These are phyloP conservation scores for Jimgerdemannia lactiflua DNA, from an alignment of 192 early-diverging fungal species.

Conservation along the genomic window DNA sequence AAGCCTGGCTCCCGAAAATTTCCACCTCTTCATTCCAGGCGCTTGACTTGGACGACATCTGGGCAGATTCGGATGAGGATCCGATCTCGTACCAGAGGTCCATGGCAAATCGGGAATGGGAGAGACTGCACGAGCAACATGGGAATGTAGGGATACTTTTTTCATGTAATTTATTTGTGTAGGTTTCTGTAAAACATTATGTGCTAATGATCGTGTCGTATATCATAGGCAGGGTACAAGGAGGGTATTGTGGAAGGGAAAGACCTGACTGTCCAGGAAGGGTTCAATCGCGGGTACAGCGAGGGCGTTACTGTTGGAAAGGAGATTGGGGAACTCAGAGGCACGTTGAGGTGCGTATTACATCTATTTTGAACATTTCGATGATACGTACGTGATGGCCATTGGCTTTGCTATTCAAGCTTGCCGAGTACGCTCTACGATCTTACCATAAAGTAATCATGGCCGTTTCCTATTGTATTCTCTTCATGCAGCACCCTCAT, in stretches of 20 bases:
- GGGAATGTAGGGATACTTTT: conserved; percentile 46
- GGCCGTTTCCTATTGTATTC: too few relatives aligned
- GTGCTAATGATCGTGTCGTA: not conserved
- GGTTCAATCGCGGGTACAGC: conserved; percentile 61
- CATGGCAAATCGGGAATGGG: conserved; percentile 61
- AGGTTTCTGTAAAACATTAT: not conserved
- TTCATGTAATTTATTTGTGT: not conserved
- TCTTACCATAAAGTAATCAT: too few relatives aligned
- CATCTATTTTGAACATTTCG: not conserved
- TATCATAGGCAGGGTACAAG: conserved; percentile 57
- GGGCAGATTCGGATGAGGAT: conserved; percentile 42
- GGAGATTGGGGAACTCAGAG: conserved; percentile 49
- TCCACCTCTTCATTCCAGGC: too few relatives aligned
- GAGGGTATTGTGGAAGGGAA: conserved; percentile 66
- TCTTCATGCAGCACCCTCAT: not conserved
- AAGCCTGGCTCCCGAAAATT: too few relatives aligned
- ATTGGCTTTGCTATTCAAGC: too few relatives aligned
- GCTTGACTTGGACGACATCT: conserved; percentile 45
- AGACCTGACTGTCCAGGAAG: conserved; percentile 50
- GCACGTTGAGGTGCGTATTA: conserved; percentile 42
- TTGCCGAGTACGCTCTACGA: too few relatives aligned
- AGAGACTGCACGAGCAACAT: conserved; percentile 54
- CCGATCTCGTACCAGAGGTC: conserved; percentile 47
- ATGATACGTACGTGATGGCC: too few relatives aligned
- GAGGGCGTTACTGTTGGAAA: conserved; percentile 50